Evolutionary conservation across 306 rosid species (phyloP).

Genomic region (Fagus crenata): DNA sequence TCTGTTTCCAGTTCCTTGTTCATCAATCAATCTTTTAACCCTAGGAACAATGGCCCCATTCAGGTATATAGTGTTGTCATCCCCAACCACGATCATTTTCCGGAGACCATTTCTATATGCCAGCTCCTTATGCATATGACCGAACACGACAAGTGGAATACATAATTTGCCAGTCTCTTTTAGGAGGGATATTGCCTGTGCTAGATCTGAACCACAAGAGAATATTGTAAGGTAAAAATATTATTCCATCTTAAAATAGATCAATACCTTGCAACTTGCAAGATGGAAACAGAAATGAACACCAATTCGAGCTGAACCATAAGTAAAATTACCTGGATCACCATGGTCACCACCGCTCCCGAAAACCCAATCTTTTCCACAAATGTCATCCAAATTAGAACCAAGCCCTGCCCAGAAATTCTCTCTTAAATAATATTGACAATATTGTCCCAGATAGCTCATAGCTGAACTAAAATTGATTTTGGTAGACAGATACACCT

Average conservation of each 20-base stretch:
- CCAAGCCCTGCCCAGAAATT: conserved; percentile 70
- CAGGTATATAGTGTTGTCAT: conserved; percentile 63
- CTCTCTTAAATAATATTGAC: conserved; percentile 20
- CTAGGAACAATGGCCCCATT: conserved; percentile 90
- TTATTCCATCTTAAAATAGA: conserved; percentile 16
- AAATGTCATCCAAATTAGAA: conserved; percentile 72
- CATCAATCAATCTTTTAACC: conserved; percentile 44
- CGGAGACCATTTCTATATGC: conserved; percentile 68
- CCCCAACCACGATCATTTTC: conserved; percentile 69
- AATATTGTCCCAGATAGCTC: neutral
- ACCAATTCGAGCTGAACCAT: conserved; percentile 10
- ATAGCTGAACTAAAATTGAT: conserved; percentile 1
- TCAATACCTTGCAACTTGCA: conserved; percentile 1
- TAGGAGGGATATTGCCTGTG: conserved; percentile 53
- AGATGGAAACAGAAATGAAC: neutral
- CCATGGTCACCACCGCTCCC: conserved; percentile 71
- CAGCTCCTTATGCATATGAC: conserved; percentile 88
- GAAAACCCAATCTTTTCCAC: conserved; percentile 88
- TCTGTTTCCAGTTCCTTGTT: conserved; percentile 30
- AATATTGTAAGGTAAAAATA: conserved; percentile 19
- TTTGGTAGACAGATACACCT: conserved; percentile 42
- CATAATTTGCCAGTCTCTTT: conserved; percentile 48
- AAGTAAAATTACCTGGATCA: conserved; percentile 65
- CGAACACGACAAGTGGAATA: conserved; percentile 70
- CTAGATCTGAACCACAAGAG: conserved; percentile 52